These are phyloP conservation scores for Diutina neorugosa DNA, from an alignment of 1,139 yeast genomes.

Conservation along the genomic window DNA sequence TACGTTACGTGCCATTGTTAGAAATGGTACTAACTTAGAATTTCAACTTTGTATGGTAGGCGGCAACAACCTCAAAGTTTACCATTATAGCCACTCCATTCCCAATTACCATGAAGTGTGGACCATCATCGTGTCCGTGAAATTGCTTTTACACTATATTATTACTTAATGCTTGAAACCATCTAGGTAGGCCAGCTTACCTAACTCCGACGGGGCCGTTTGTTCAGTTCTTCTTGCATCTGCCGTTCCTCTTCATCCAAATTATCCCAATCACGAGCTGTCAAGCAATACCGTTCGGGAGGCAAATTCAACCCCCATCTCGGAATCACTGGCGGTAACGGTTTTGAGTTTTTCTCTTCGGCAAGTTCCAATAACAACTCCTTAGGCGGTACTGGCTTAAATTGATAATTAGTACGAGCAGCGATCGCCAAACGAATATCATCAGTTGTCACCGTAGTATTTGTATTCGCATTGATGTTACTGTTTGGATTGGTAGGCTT, in stretches of 20 bases:
- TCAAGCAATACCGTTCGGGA: slow-evolving; percentile 92
- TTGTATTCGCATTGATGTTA: slow-evolving; percentile 20
- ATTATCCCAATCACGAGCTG: slow-evolving; percentile 64
- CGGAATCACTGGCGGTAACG: slow-evolving; percentile 85
- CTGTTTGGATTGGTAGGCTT: slow-evolving; percentile 11
- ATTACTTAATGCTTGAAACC: not conserved
- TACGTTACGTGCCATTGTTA: too few relatives aligned
- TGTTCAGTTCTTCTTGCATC: not conserved
- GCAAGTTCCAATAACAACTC: slow-evolving; percentile 85
- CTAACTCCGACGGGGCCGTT: not conserved
- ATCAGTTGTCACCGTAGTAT: slow-evolving; percentile 60
- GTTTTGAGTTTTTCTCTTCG: slow-evolving; percentile 77
- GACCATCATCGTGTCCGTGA: too few relatives aligned
- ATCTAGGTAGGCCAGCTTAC: not conserved
- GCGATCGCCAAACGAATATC: slow-evolving; percentile 89
- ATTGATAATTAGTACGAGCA: slow-evolving; percentile 86
- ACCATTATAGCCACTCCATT: too few relatives aligned
- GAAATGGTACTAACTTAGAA: too few relatives aligned
- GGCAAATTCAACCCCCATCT: slow-evolving; percentile 91
- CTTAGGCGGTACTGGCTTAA: slow-evolving; percentile 92
- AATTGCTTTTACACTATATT: not conserved
- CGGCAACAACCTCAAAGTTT: too few relatives aligned
- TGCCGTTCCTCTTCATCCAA: slow-evolving; percentile 13
- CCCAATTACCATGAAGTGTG: too few relatives aligned
- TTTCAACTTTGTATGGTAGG: too few relatives aligned